A percentile compares a stretch with the other conserved stretches of the same genome.
Conservation (phyloP, 2,329 filamentous ascomycete species). For the Aspergillus sp. region DNA sequence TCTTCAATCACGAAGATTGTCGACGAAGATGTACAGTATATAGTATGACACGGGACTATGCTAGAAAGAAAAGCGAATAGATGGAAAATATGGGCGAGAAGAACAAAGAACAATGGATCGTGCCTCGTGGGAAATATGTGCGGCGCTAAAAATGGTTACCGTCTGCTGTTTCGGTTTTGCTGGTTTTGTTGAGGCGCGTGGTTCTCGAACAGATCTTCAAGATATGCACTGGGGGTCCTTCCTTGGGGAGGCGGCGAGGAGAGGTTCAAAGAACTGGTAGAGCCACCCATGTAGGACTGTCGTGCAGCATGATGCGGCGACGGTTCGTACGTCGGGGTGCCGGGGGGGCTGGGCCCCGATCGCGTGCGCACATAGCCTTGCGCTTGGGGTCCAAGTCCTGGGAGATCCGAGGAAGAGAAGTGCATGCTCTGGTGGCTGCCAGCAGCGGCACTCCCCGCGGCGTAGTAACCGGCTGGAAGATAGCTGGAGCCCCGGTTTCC, state of each 20-base stretch:
- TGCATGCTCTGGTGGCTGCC: conserved; percentile 30
- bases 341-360: conserved; percentile 59
- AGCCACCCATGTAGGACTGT: conserved; percentile 31
- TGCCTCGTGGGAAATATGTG: background rate
- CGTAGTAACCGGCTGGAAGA: conserved; percentile 88
- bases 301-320: conserved; percentile 23
- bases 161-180: conserved; percentile 2
- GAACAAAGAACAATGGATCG: background rate
- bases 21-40: background rate
- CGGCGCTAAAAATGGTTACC: background rate
- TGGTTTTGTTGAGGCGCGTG: conserved; percentile 48
- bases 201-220: conserved; percentile 86
- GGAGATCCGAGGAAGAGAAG: conserved; percentile 58
- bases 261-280: conserved; percentile 62
- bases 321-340: conserved; percentile 59
- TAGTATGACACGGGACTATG: background rate
- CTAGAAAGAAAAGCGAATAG: background rate
- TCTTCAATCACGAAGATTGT: background rate
- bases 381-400: conserved; percentile 61
- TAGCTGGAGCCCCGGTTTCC: conserved; percentile 71
- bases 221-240: conserved; percentile 80
- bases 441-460: conserved; percentile 59
- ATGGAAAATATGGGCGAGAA: background rate
- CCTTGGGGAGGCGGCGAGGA: conserved; percentile 65
- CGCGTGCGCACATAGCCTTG: conserved; percentile 50